A percentile compares a stretch with the other conserved stretches of the same genome.
Evolutionary conservation across 768 basidiomycete genomes (phyloP).

Genomic region (Amylocystis lapponica): DNA sequence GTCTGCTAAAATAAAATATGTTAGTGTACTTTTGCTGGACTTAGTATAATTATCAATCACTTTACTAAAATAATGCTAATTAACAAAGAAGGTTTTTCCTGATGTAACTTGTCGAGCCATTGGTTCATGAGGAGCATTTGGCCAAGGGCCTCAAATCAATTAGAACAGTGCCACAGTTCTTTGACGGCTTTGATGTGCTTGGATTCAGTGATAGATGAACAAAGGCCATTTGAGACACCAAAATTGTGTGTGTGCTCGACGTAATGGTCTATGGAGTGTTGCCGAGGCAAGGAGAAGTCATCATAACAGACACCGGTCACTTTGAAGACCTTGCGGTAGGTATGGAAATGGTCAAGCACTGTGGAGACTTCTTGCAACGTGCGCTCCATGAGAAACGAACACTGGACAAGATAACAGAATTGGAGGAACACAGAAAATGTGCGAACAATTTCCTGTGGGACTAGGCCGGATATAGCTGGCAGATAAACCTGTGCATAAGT

Average conservation of each 20-base stretch:
- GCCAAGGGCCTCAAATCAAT: constrained; percentile 8
- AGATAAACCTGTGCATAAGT: constrained; percentile 16
- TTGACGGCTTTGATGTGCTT: constrained; percentile 19
- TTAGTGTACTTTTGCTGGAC: no score
- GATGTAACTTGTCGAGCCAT: constrained; percentile 23
- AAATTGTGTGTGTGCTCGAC: constrained; percentile 3
- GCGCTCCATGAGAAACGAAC: neutral
- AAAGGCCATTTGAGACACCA: constrained; percentile 16
- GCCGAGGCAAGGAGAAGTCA: constrained; percentile 11
- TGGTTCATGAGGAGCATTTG: constrained; percentile 18
- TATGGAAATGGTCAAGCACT: constrained; percentile 1
- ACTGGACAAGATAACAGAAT: constrained; percentile 18
- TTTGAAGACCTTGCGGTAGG: neutral
- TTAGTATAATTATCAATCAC: no score
- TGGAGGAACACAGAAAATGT: constrained; percentile 15
- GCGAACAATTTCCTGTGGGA: constrained; percentile 12
- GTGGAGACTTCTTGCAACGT: neutral
- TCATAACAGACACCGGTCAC: constrained; percentile 2
- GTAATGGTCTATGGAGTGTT: constrained; percentile 14
- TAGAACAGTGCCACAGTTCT: constrained; percentile 17
- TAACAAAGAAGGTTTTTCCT: no score
- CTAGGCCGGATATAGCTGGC: constrained; percentile 14
- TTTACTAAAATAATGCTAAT: no score
- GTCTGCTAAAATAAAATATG: no score
- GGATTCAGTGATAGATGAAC: constrained; percentile 18